Evolutionary conservation across 148 eudicot genomes (phyloP), one percentile per base, ranked within the genome.

Genomic region (Agrostemma githago): DNA sequence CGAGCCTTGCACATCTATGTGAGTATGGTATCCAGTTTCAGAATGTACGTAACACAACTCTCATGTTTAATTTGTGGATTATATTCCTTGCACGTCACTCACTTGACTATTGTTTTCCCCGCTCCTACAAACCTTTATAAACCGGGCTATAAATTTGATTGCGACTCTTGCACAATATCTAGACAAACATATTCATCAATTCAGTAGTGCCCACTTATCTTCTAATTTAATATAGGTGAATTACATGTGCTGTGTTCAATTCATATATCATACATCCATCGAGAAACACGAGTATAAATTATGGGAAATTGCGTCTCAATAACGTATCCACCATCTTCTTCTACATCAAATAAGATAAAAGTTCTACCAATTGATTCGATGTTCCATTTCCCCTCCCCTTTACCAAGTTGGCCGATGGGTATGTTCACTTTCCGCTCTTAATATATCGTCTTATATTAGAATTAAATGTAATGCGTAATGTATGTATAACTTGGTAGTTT

Each of bases 371-470:
- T 76, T 76, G 71, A 81, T 34, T 17, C 80, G 5, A 12, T 59
- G n/a, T 84, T 84, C 75, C 42, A 63, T 17, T 59, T 81, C 20
- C 86, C 86, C 7, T 81, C 82, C 72, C 70, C 84, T 17, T 41
- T 81, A 61, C 86, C 84, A 9, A 59, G 6, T 42, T 84, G 80
- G 78, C 86, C 84, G 3, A 20, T 38, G 26, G 86, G 86, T 78
- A 80, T 11, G 2, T 15, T 37, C 12, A 6, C 5, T 19, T 10
- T n/a, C 12, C 12, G 63, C 43, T 73, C 43, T 38, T 8, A 3
- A 0, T 4, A 5, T 4, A 9, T 19, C 46, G 42, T 72, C 53
- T 60, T 60, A 19, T 19, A 21, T 60, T 10, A 51, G 8, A 51
- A 51, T 19, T 26, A 26, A 26, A 26, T 26, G 34, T 26, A 26